A percentile compares a stretch with the other conserved stretches of the same genome.
Evolutionary conservation across 495 filamentous ascomycete genomes (phyloP).

Genomic region (Penicillium argentinense): DNA sequence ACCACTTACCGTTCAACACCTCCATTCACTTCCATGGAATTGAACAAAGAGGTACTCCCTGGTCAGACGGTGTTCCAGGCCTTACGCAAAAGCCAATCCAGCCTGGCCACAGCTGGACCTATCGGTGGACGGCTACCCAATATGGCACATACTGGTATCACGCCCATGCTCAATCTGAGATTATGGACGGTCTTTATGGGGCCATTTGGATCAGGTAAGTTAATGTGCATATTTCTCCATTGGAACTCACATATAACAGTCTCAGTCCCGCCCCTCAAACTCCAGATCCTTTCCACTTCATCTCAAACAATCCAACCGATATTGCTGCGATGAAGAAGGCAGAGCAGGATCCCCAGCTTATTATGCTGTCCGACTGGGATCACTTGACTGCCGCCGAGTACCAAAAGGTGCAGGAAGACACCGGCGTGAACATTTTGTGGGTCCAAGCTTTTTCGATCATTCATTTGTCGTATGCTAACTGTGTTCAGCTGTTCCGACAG

Average conservation of each 20-base stretch:
- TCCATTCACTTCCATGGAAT: slow-evolving; percentile 48
- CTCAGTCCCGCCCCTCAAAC: slow-evolving; percentile 32
- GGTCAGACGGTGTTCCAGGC: slow-evolving; percentile 52
- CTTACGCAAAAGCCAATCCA: slow-evolving; percentile 45
- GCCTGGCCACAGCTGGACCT: slow-evolving; percentile 45
- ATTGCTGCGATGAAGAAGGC: slow-evolving; percentile 48
- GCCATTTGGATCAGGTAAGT: slow-evolving; percentile 43
- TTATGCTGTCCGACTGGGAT: slow-evolving; percentile 55
- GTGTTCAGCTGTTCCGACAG: slow-evolving; percentile 42
- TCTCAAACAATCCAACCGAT: slow-evolving; percentile 38
- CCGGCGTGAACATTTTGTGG: slow-evolving; percentile 40
- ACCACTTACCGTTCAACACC: slow-evolving; percentile 49
- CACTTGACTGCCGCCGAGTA: slow-evolving; percentile 48
- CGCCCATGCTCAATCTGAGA: slow-evolving; percentile 44
- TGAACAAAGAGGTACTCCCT: slow-evolving; percentile 39
- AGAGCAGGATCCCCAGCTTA: slow-evolving; percentile 41
- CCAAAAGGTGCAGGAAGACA: slow-evolving; percentile 35
- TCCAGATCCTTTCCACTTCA: slow-evolving; percentile 45
- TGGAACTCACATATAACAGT: neutral
- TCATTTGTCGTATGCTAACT: neutral
- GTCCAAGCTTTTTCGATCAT: neutral
- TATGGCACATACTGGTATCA: slow-evolving; percentile 45
- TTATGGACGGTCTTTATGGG: slow-evolving; percentile 54
- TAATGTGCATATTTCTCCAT: neutral
- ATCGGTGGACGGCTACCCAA: slow-evolving; percentile 39